phyloP scores from a whole-genome alignment of 2,329 filamentous ascomycete species.

The Fusarium longipes region DNA sequence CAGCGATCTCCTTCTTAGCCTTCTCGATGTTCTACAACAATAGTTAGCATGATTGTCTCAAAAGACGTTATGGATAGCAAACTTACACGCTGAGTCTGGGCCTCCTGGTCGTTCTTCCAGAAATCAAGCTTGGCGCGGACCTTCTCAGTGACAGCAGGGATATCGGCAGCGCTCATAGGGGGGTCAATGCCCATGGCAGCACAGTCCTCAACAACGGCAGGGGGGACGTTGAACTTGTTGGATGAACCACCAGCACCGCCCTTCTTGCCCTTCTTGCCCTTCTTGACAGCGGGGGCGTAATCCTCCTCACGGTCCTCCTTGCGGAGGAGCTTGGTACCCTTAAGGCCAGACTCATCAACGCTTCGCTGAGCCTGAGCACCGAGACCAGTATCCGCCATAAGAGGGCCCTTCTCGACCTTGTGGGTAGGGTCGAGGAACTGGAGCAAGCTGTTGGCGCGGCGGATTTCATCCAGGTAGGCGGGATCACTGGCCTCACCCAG shows the following conservation, averaged over 20 bases:
- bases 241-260: slow-evolving; percentile 61
- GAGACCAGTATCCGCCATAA: slow-evolving; percentile 76
- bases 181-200: slow-evolving; percentile 85
- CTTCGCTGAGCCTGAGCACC: slow-evolving; percentile 83
- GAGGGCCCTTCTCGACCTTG: slow-evolving; percentile 73
- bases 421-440: slow-evolving; percentile 88
- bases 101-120: slow-evolving; percentile 92
- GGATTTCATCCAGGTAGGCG: slow-evolving; percentile 93
- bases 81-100: slow-evolving; percentile 89
- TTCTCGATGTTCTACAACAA: slow-evolving; percentile 87
- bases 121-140: slow-evolving; percentile 89
- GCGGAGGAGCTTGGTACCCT: slow-evolving; percentile 83
- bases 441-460: slow-evolving; percentile 86
- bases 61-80: slow-evolving; percentile 28
- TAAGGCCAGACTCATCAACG: slow-evolving; percentile 84
- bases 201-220: slow-evolving; percentile 92
- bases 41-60: slow-evolving; percentile 45
- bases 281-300: slow-evolving; percentile 84
- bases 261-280: slow-evolving; percentile 87
- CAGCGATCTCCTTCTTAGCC: slow-evolving; percentile 94
- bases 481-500: slow-evolving; percentile 85
- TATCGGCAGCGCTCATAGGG: slow-evolving; percentile 85
- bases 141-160: slow-evolving; percentile 84
- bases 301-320: slow-evolving; percentile 92
- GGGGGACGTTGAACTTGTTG: slow-evolving; percentile 81